A percentile compares a stretch with the other conserved stretches of the same genome.
Conservation (phyloP, 805 yeast species). For the Monosporozyma servazzii region DNA sequence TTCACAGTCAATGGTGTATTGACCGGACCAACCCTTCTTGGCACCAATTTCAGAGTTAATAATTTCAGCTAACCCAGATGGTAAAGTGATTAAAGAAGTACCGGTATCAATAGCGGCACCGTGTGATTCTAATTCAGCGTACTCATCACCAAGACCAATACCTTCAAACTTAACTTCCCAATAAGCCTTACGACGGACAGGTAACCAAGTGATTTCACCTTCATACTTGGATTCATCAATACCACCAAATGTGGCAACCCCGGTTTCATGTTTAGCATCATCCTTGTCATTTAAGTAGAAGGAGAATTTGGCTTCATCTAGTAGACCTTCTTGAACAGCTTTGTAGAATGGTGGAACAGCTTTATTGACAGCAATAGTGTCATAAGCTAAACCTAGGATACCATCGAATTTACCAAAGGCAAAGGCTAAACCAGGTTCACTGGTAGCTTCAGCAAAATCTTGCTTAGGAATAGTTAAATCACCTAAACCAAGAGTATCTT, state of each 20-base stretch:
- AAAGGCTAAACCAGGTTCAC: slow-evolving; percentile 95
- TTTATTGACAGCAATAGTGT: slow-evolving; percentile 78
- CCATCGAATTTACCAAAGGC: slow-evolving; percentile 99
- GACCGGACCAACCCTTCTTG: slow-evolving; percentile 94
- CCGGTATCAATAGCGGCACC: slow-evolving; percentile 99
- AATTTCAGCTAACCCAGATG: slow-evolving; percentile 92
- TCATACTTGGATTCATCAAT: slow-evolving; percentile 62
- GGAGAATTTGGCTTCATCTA: slow-evolving; percentile 79
- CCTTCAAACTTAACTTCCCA: slow-evolving; percentile 97
- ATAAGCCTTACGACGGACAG: slow-evolving; percentile 98
- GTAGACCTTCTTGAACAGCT: slow-evolving; percentile 70
- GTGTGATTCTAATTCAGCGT: slow-evolving; percentile 66
- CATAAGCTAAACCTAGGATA: slow-evolving; percentile 89
- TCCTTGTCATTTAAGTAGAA: slow-evolving; percentile 85
- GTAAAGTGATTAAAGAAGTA: slow-evolving; percentile 90
- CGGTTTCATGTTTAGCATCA: slow-evolving; percentile 59
- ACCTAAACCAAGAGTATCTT: slow-evolving; percentile 74
- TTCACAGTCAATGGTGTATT: slow-evolving; percentile 87
- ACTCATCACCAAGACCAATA: slow-evolving; percentile 85
- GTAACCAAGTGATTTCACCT: slow-evolving; percentile 90
- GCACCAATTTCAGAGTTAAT: slow-evolving; percentile 95
- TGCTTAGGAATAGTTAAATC: slow-evolving; percentile 70
- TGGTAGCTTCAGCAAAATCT: slow-evolving; percentile 94
- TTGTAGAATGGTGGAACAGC: slow-evolving; percentile 92
- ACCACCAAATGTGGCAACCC: slow-evolving; percentile 94